A percentile compares a stretch with the other conserved stretches of the same genome.
phyloP scores from a whole-genome alignment of 2,329 filamentous ascomycete genomes.

The Monilinia polystroma region DNA sequence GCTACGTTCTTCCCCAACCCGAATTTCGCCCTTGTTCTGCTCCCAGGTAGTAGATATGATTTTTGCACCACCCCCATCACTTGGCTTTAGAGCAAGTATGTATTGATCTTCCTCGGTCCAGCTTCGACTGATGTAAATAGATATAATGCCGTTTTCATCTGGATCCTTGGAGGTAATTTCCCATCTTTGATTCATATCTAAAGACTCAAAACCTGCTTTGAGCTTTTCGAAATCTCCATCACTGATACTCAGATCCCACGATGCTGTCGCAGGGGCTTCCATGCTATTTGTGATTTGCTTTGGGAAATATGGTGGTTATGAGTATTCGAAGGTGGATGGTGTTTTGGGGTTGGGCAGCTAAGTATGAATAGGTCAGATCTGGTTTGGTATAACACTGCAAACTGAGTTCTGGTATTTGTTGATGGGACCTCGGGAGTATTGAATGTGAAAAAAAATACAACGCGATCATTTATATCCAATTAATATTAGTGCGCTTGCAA shows the following conservation, averaged over 20 bases:
- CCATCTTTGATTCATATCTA: neutral
- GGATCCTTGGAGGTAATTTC: neutral
- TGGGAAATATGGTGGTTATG: neutral
- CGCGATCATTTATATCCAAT: neutral
- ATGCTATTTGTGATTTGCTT: neutral
- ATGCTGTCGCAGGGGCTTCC: neutral
- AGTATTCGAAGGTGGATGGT: neutral
- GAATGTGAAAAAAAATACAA: neutral
- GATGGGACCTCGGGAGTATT: neutral
- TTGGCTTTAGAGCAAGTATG: neutral
- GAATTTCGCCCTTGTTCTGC: neutral
- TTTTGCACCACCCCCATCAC: neutral
- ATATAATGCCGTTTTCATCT: neutral
- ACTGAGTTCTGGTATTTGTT: neutral
- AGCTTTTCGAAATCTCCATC: neutral
- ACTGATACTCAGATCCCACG: neutral
- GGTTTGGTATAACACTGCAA: neutral
- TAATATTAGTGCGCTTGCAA: neutral
- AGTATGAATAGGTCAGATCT: neutral
- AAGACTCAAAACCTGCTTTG: neutral
- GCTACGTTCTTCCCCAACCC: neutral
- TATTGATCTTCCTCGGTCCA: neutral
- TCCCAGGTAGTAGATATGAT: neutral
- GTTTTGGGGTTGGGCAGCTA: neutral
- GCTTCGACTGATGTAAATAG: neutral